Evolutionary conservation across 139 green algal species (phyloP), one percentile per base, ranked within the genome.

Genomic region (Zygnema circumcarinatum): DNA sequence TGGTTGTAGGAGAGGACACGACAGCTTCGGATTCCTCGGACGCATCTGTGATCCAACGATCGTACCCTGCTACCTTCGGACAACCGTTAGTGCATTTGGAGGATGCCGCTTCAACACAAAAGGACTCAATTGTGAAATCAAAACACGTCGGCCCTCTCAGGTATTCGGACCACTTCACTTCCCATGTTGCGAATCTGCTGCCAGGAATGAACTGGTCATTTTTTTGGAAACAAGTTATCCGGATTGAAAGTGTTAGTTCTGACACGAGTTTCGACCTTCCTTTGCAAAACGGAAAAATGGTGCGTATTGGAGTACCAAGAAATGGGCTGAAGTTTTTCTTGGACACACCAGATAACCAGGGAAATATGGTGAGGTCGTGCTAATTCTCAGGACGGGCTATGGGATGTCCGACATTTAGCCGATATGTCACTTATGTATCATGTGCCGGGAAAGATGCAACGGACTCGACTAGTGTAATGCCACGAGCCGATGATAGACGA

Each of bases 1-100:
- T 78, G 35, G 69, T 78, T 3, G 3, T 16, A 78, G 69, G 69
- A 20, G 69, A 78, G 35, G 35, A 78, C 3, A 78, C 69, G 16
- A 78, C 69, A 7, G 69, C 69, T 52, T 78, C 69, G 7, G 69
- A 78, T 41, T 16, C 35, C 11, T 78, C 11, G 3, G 69, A 78
- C 36, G 35, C 16, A 16, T 3, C 36, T 38, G 69, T 16, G 7
- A 78, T 78, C 16, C 35, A 78, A 16, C 69, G 16, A 25, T 78
- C 69, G 11, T 78, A 78, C 16, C 69, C 69, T 52, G 7, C 16
- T 11, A 78, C 69, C 3, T 78, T 78, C 16, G 69, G 69, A 39
- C 69, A 78, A 16, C 69, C 69, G 11, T 3, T 78, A 16, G 69
- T 78, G 7, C 11, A 7, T 39, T 78, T 78, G 16, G 47, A 62